These are phyloP conservation scores for Sporobolomyces phaffii DNA, from an alignment of 768 basidiomycete species.

Conservation along the genomic window DNA sequence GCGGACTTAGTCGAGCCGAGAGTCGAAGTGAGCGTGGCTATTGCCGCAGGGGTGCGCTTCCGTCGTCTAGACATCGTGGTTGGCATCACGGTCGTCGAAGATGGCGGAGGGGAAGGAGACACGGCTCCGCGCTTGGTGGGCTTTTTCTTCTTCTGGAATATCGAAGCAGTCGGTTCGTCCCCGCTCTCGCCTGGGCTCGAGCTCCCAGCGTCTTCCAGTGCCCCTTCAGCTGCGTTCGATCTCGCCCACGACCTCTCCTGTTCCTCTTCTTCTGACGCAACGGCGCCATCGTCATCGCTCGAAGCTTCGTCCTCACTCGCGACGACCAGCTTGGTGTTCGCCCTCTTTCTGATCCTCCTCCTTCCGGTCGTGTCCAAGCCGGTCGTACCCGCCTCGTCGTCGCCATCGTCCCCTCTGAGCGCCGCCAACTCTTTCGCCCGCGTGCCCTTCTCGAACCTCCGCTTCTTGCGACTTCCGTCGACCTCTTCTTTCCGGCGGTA, in stretches of 20 bases:
- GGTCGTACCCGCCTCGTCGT: conserved; percentile 43
- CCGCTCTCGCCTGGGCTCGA: background rate
- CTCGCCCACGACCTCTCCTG: conserved; percentile 26
- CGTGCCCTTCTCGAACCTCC: conserved; percentile 17
- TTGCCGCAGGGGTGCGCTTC: background rate
- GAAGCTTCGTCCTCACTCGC: conserved; percentile 3
- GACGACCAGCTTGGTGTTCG: conserved; percentile 52
- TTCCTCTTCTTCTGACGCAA: conserved; percentile 1
- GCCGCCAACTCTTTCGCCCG: conserved; percentile 40
- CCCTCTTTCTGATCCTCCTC: conserved; percentile 47
- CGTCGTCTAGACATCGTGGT: background rate
- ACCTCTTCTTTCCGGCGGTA: conserved; percentile 43
- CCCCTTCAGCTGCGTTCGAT: conserved; percentile 11
- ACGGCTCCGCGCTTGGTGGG: background rate
- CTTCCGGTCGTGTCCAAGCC: background rate
- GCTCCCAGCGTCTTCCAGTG: background rate
- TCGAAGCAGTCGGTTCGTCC: background rate
- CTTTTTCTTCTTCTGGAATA: background rate
- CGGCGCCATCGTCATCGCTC: too few species aligned
- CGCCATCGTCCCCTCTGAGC: conserved; percentile 52
- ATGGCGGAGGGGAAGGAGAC: background rate
- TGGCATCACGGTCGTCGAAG: too few species aligned
- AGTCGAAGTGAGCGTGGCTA: background rate
- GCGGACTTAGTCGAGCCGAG: conserved; percentile 10
- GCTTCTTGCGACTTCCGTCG: conserved; percentile 31